These are phyloP conservation scores for Candida yuanshanica DNA, from an alignment of 805 yeast genomes.

Conservation along the genomic window DNA sequence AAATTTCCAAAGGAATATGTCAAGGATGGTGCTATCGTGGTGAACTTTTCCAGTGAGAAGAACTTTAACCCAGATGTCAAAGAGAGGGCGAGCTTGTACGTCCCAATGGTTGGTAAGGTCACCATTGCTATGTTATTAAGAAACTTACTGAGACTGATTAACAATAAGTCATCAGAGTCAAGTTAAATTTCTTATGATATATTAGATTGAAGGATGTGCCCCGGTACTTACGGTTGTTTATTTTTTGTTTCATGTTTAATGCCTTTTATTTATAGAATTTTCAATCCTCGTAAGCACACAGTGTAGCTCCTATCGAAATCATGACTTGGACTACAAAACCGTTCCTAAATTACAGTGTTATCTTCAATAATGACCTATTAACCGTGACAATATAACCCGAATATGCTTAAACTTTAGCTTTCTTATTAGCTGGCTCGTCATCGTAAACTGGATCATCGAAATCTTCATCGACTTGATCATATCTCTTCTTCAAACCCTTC, in stretches of 20 bases:
- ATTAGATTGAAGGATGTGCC: background rate
- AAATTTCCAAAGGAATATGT: constrained; percentile 81
- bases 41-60: constrained; percentile 85
- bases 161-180: constrained; percentile 40
- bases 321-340: background rate
- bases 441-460: constrained; percentile 48
- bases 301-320: background rate
- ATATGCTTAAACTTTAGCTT: constrained; percentile 13
- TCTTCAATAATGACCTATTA: background rate
- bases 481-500: constrained; percentile 91
- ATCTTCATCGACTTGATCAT: constrained; percentile 59
- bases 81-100: constrained; percentile 82
- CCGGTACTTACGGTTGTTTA: background rate
- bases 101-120: constrained; percentile 94
- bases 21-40: constrained; percentile 82
- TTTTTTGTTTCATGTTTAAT: background rate
- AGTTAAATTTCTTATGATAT: background rate
- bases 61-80: constrained; percentile 83
- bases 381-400: constrained; percentile 1
- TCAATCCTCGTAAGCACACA: background rate
- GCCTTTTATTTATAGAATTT: background rate
- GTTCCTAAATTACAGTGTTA: background rate
- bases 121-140: constrained; percentile 92
- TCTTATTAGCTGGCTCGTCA: constrained; percentile 32
- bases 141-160: constrained; percentile 75